Base-by-base conservation (phyloP, 495 filamentous ascomycete species). In the Ramalina intermedia region DNA sequence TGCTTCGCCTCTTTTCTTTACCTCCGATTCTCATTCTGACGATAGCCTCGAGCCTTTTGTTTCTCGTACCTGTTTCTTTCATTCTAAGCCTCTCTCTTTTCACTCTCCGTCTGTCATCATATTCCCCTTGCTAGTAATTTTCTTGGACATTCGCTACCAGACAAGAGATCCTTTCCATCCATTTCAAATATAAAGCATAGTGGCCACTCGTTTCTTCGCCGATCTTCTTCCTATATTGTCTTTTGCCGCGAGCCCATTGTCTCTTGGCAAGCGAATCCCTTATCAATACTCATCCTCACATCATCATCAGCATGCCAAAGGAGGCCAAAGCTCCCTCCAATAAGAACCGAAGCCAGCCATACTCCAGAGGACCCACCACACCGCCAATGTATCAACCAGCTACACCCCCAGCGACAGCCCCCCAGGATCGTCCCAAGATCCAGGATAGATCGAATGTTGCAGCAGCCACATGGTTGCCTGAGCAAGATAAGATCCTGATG, bases 401-500 rank as follows among this genome's bases (percentile, higher is more conserved):
- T 11, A 58, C 49, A 33, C 37, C n/a, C 35, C 45, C 16, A 39
- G 27, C 41, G 33, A 53, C 43, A 63, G 73, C 55, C 69, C 29
- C 12, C 12, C 29, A 33, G 12, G 29, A 33, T 9, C 29, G 29
- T 33, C 29, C 7, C 7, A 33, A 33, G 29, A 47, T 5, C 0
- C 26, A 35, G 12, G 44, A 47, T 6, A 35, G 29, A 37, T 35
- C 13, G 6, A 36, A 72, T 18, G 69, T 70, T 2, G 70, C 75
- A 9, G 29, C 29, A 33, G 12, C 29, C 1, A 33, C 29, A 11
- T 87, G 83, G 83, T 72, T 73, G 21, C 63, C 71, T 13, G 66
- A 73, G 29, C 80, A 84, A 47, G 83, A 87, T 55, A 68, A 76
- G 50, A 69, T 70, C 16, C 66, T 87, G 27, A 69, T 84, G 55